Evolutionary conservation across 345 rosid genomes (phyloP).

Genomic region (Ailanthus altissimus): DNA sequence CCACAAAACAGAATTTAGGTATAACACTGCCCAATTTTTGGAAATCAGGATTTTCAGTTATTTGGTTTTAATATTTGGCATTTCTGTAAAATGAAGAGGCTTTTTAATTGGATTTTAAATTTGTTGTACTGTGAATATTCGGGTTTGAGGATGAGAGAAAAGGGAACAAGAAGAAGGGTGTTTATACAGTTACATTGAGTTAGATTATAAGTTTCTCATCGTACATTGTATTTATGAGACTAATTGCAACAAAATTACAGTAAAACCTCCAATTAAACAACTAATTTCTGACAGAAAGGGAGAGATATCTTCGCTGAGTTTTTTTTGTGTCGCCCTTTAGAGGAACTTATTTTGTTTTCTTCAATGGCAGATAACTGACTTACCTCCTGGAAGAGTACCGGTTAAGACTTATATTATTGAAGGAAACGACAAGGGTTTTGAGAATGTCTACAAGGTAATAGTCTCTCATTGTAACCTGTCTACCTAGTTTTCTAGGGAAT

Average conservation of each 20-base stretch:
- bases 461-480: constrained; percentile 7
- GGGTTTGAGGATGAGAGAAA: not conserved
- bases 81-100: not conserved
- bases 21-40: constrained; percentile 2
- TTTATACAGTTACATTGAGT: not conserved
- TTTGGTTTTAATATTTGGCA: not conserved
- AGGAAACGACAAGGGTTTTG: constrained; percentile 60
- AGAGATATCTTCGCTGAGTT: not conserved
- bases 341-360: constrained; percentile 8
- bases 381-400: constrained; percentile 94
- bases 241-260: not conserved
- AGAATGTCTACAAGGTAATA: constrained; percentile 68
- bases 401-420: constrained; percentile 72
- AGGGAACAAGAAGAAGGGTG: not conserved
- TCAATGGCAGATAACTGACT: constrained; percentile 71
- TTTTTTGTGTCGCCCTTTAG: not conserved
- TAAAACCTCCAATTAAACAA: not conserved
- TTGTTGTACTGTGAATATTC: not conserved
- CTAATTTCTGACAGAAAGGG: not conserved
- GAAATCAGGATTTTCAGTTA: not conserved
- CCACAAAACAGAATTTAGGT: not conserved
- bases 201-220: not conserved
- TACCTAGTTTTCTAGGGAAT: not conserved
- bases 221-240: not conserved
- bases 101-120: not conserved